Base-by-base conservation (phyloP, 108 stramenopile genomes). In the Nannochloropsis gaditana region DNA sequence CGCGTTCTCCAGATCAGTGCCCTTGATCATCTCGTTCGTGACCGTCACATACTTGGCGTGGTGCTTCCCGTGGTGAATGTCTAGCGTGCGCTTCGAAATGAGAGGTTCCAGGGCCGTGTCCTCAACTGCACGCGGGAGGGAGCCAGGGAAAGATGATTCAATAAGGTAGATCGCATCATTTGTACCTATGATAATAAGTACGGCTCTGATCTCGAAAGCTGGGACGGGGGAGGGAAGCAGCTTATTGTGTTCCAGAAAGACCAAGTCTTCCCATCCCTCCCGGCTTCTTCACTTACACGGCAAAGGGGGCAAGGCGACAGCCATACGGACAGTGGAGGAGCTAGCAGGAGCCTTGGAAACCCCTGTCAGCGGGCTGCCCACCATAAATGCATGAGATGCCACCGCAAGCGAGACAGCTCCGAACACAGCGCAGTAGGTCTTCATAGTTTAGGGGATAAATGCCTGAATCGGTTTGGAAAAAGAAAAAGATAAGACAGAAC, bases 31-130 rank as follows among this genome's bases (percentile, higher is more conserved):
- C 79, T 47, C 41, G 45, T 92, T 92, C 43, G 86, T 89, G 9
- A 88, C 84, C 82, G 82, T 87, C 41, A 88, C 87, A 84, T 86
- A 89, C 19, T 81, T 43, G 44, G 87, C 87, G 43, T 90, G 89
- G 86, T 90, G 89, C 88, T 90, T 90, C 21, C 87, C 89, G 86
- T 90, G 84, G 88, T 90, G 89, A 86, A 87, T 89, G 85, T 90
- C 89, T 45, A 90, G 84, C 11, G 89, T 90, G 84, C 80, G 21
- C 85, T 85, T 42, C 19, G 79, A 73, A 41, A 85, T 85, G 41
- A 80, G 80, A 11, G 85, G 85, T 79, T 85, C 85, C 85, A 85
- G 81, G 80, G 85, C 80, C 41, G 79, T 45, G 44, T 85, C 79
- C 11, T 11, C 80, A 21, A 81, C 79, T 42, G 80, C 80, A 73